Evolutionary conservation across 2,329 filamentous ascomycete species (phyloP).

Genomic region (Sporothrix dimorphospora): DNA sequence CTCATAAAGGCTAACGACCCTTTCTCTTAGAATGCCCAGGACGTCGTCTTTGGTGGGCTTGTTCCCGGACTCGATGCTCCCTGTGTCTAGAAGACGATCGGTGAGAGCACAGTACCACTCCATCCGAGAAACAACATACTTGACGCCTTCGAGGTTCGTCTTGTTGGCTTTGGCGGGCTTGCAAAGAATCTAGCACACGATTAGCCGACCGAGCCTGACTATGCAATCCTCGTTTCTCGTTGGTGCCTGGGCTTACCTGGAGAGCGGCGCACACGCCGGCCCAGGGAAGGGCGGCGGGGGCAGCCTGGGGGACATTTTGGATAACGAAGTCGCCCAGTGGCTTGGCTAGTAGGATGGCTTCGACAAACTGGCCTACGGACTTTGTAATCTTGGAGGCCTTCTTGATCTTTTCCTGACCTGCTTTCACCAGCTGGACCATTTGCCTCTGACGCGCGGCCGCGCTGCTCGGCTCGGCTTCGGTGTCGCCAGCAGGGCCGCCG

Average conservation of each 20-base stretch:
- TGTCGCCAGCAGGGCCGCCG: background rate
- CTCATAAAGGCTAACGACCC: constrained; percentile 44
- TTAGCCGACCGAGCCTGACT: background rate
- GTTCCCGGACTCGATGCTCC: constrained; percentile 1
- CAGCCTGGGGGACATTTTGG: constrained; percentile 37
- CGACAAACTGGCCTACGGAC: constrained; percentile 35
- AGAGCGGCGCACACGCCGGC: constrained; percentile 43
- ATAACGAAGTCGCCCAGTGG: constrained; percentile 38
- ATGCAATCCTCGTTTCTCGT: too few species aligned
- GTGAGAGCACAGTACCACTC: constrained; percentile 46
- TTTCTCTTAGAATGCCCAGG: constrained; percentile 34
- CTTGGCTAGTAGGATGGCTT: constrained; percentile 36
- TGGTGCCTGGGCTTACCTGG: constrained; percentile 41
- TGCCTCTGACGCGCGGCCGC: constrained; percentile 30
- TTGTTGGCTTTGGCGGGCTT: constrained; percentile 38
- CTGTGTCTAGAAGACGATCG: constrained; percentile 37
- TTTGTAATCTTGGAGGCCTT: constrained; percentile 37
- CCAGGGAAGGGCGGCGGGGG: constrained; percentile 44
- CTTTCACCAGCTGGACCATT: constrained; percentile 40
- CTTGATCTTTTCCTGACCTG: constrained; percentile 38
- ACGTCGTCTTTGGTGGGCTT: constrained; percentile 29
- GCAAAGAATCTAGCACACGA: constrained; percentile 38
- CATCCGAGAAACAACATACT: constrained; percentile 44
- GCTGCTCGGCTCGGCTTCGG: background rate
- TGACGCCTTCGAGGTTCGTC: constrained; percentile 42